Evolutionary conservation across 345 rosid species (phyloP), one percentile per base, ranked within the genome.

Genomic region (Camelina sativa): DNA sequence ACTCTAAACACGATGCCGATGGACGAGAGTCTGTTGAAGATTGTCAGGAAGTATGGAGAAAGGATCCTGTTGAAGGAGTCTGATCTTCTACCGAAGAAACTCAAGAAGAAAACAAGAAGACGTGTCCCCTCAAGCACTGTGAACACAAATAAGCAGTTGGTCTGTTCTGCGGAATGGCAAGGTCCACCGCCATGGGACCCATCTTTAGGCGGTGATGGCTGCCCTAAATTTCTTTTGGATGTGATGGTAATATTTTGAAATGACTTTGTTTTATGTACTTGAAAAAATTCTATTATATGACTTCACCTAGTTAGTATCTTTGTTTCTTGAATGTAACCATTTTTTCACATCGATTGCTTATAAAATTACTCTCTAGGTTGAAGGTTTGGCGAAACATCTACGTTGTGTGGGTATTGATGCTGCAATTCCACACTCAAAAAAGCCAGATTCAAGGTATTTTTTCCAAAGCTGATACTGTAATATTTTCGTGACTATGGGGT

Each of bases 321-420:
- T 44, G 38, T 22, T 63, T 71, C 46, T 48, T 51, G 4, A 12
- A 12, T 54, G 28, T 20, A 40, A 54, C 20, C 48, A 20, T 40
- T 34, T 34, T 72, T 44, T 40, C 60, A 34, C 51, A 47, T 57
- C 70, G 34, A 67, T 73, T 67, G 46, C 69, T 82, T 30, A 78
- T 66, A 15, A 9, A 37, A 52, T 40, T 34, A 75, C 16, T 79
- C 7, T 57, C 50, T 79, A 93, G 96, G 89, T 93, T 74, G 98
- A 91, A 85, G 96, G 98, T 74, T 79, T 93, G 87, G 98, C 98
- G 4, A 93, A 93, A 79, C 97, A 93, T 86, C 81, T 93, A 55
- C 90, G 92, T 2, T 93, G 98, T 79, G 97, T 93, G 55, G 97
- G 97, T 17, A 72, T 93, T 53, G 97, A 93, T 83, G 98, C 97